Base-by-base conservation (phyloP, 2,329 filamentous ascomycete genomes). In the Triangularia setosa region DNA sequence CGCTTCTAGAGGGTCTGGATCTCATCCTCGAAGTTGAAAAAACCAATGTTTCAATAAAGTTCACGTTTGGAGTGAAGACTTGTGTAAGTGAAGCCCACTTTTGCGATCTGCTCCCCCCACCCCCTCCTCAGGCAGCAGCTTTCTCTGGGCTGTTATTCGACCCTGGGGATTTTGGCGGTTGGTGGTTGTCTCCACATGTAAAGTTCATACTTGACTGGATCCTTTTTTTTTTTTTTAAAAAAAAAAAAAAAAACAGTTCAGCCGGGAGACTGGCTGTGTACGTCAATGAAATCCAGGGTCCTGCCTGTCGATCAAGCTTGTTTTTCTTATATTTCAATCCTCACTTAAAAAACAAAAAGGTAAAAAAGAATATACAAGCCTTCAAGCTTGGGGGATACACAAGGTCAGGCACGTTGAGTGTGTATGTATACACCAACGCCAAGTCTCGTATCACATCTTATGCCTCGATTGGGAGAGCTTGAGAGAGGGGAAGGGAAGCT, bases 61-160 rank as follows among this genome's bases (percentile, higher is more conserved):
- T n/a, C n/a, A n/a, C n/a, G n/a, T n/a, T n/a, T n/a, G 27, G 11
- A 35, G 14, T 35, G 14, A 11, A 11, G 27, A 30, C 14, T 40
- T 40, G 14, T 40, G 35, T n/a, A 40, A 18, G 35, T n/a, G 35
- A 28, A 28, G 27, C 27, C 27, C 27, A 9, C 27, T 40, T 40
- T 18, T 18, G 14, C 14, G 16, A 33, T 16, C 52, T 18, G n/a
- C n/a, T n/a, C n/a, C n/a, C n/a, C n/a, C n/a, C n/a, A n/a, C n/a
- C n/a, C n/a, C n/a, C n/a, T n/a, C n/a, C n/a, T 53, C 60, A 69
- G 68, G 68, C 68, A 69, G 62, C 68, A 66, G 67, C 48, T 65
- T 69, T 69, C 64, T 60, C 65, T 64, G 60, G 21, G 48, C 52
- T 55, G 35, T 56, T 23, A 68, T 69, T 69, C 62, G 68, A 21